Conservation (phyloP, 1,284 basidiomycete species). For the Marasmius tenuissimus region DNA sequence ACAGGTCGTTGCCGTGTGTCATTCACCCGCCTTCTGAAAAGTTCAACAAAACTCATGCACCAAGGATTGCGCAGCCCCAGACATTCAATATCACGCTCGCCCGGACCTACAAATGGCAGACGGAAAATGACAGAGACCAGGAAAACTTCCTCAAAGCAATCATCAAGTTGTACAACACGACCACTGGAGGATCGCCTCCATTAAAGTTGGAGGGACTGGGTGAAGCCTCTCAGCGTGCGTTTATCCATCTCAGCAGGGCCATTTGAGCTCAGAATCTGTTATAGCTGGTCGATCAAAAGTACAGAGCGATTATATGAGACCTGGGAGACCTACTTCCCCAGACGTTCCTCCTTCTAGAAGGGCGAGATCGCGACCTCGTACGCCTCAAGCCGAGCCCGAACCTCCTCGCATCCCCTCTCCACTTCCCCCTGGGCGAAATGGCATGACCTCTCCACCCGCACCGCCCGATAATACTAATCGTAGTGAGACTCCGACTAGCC, state of each 20-base stretch:
- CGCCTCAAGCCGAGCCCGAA: constrained; percentile 16
- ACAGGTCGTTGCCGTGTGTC: constrained; percentile 73
- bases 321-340: constrained; percentile 14
- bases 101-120: constrained; percentile 86
- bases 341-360: constrained; percentile 13
- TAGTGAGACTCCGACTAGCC: constrained; percentile 21
- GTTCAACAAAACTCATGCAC: background rate
- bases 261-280: constrained; percentile 13
- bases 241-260: constrained; percentile 2
- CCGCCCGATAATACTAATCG: constrained; percentile 33
- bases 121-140: constrained; percentile 75
- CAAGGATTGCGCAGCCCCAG: constrained; percentile 43
- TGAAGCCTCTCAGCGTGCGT: constrained; percentile 36
- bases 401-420: constrained; percentile 18
- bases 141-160: constrained; percentile 67
- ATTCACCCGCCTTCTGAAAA: constrained; percentile 1
- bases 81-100: constrained; percentile 82
- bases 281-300: constrained; percentile 27
- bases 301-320: constrained; percentile 21
- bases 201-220: constrained; percentile 58
- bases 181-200: constrained; percentile 48
- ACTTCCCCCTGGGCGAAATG: constrained; percentile 18
- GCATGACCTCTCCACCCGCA: constrained; percentile 30
- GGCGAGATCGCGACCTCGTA: constrained; percentile 14
- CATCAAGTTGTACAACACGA: constrained; percentile 67